Conservation (phyloP, 2,329 filamentous ascomycete genomes). For the Aspergillus quadrilineatus region DNA sequence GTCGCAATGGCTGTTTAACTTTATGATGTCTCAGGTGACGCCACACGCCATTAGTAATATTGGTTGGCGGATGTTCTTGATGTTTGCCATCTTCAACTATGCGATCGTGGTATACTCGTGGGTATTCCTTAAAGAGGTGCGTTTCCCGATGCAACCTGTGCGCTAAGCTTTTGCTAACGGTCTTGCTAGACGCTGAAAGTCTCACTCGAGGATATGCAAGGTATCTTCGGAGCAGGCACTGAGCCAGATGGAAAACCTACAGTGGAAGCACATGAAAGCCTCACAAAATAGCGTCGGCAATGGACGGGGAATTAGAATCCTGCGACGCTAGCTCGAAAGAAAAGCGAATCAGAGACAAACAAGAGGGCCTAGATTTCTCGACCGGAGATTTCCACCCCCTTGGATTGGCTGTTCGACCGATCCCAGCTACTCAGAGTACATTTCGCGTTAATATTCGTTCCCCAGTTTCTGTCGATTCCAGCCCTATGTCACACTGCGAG, state of each 20-base stretch:
- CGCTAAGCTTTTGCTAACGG: conserved; percentile 10
- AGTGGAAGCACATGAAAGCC: background rate
- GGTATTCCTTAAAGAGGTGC: conserved; percentile 43
- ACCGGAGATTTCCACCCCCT: background rate
- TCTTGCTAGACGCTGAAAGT: conserved; percentile 41
- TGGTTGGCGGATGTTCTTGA: conserved; percentile 51
- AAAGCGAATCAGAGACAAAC: conserved; percentile 7
- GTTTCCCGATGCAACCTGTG: background rate
- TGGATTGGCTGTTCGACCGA: conserved; percentile 6
- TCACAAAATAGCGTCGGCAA: background rate
- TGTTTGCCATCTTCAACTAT: conserved; percentile 53
- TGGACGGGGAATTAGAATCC: background rate
- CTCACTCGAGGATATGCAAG: conserved; percentile 48
- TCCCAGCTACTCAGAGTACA: background rate
- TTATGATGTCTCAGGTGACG: conserved; percentile 41
- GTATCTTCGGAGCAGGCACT: conserved; percentile 31
- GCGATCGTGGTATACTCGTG: conserved; percentile 46
- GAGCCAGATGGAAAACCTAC: background rate
- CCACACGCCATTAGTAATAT: conserved; percentile 48
- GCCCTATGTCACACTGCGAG: background rate
- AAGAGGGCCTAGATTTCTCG: background rate
- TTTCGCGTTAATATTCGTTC: conserved; percentile 4
- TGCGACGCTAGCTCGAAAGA: background rate
- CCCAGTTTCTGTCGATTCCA: background rate
- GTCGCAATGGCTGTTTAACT: conserved; percentile 43